Percentiles rank a stretch among this genome's conserved stretches.
These are phyloP conservation scores for Sanguinoderma infundibulare DNA, from an alignment of 1,284 basidiomycete species.

Conservation along the genomic window DNA sequence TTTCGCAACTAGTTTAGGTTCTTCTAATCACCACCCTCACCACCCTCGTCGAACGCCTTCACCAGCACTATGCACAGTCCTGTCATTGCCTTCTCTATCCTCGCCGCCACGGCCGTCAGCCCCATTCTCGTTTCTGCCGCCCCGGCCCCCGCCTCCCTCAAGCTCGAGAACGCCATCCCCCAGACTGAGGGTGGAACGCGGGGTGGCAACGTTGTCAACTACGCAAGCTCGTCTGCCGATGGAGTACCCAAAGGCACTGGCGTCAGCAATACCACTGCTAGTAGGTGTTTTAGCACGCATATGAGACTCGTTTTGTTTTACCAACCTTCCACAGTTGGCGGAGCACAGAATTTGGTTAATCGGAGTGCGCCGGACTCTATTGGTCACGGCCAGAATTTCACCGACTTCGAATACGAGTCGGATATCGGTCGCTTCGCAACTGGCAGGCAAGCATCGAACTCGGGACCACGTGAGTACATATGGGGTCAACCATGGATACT, in stretches of 20 bases:
- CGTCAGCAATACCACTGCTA: neutral
- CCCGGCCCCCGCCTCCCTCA: conserved; percentile 29
- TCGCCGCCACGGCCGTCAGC: conserved; percentile 37
- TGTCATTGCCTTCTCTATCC: conserved; percentile 37
- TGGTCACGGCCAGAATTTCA: conserved; percentile 30
- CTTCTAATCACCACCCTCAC: conserved; percentile 28
- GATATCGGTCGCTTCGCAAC: conserved; percentile 29
- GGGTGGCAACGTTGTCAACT: conserved; percentile 20
- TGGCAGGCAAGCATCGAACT: conserved; percentile 19
- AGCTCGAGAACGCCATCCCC: conserved; percentile 22
- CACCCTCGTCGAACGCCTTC: conserved; percentile 25
- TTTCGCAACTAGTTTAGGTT: conserved; percentile 30
- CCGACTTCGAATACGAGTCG: conserved; percentile 25
- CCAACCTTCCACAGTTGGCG: conserved; percentile 23
- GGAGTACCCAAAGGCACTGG: neutral
- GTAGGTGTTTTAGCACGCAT: neutral
- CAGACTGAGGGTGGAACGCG: conserved; percentile 20
- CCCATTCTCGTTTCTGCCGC: conserved; percentile 35
- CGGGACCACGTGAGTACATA: conserved; percentile 17
- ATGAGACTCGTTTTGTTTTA: neutral
- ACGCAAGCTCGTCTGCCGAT: conserved; percentile 27
- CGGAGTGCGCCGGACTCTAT: conserved; percentile 26
- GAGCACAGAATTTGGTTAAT: neutral
- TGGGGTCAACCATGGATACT: neutral
- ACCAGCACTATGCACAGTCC: conserved; percentile 37